Percentiles rank a stretch among this genome's conserved stretches.
Evolutionary conservation across 2,329 filamentous ascomycete genomes (phyloP).

Genomic region (Bipolaris gigantea): DNA sequence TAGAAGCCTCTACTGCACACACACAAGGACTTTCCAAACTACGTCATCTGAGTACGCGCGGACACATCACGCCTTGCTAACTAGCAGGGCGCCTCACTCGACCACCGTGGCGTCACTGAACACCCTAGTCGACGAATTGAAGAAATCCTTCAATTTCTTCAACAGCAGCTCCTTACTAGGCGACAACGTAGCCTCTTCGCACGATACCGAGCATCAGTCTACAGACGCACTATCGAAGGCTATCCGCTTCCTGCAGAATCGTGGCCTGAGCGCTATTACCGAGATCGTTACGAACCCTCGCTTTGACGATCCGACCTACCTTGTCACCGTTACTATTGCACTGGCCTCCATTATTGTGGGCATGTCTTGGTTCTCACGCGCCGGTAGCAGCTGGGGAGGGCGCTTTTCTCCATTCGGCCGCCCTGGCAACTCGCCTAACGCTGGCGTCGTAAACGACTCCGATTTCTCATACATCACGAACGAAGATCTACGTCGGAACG

Average conservation of each 20-base stretch:
- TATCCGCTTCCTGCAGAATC: constrained; percentile 23
- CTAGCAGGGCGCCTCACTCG: constrained; percentile 16
- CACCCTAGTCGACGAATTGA: constrained; percentile 39
- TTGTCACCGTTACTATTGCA: constrained; percentile 37
- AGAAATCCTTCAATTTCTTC: constrained; percentile 42
- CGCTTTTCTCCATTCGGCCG: constrained; percentile 56
- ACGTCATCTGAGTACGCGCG: constrained; percentile 21
- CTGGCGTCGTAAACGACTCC: constrained; percentile 67
- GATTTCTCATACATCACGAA: constrained; percentile 85
- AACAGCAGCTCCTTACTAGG: constrained; percentile 36
- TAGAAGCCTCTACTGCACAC: constrained; percentile 22
- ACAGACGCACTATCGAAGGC: constrained; percentile 28
- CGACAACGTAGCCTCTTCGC: constrained; percentile 20
- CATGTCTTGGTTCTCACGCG: constrained; percentile 53
- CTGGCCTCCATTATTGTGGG: constrained; percentile 48
- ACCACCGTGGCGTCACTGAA: constrained; percentile 44
- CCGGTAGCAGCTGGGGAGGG: constrained; percentile 47
- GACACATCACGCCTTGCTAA: constrained; percentile 18
- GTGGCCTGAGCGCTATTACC: constrained; percentile 23
- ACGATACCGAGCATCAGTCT: constrained; percentile 12
- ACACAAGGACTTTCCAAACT: constrained; percentile 18
- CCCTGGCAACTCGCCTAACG: constrained; percentile 39
- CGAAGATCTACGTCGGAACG: constrained; percentile 61
- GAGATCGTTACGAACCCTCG: constrained; percentile 35
- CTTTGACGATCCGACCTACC: constrained; percentile 39